phyloP scores from a whole-genome alignment of 495 filamentous ascomycete species.

The Penicillium cinerascens region DNA sequence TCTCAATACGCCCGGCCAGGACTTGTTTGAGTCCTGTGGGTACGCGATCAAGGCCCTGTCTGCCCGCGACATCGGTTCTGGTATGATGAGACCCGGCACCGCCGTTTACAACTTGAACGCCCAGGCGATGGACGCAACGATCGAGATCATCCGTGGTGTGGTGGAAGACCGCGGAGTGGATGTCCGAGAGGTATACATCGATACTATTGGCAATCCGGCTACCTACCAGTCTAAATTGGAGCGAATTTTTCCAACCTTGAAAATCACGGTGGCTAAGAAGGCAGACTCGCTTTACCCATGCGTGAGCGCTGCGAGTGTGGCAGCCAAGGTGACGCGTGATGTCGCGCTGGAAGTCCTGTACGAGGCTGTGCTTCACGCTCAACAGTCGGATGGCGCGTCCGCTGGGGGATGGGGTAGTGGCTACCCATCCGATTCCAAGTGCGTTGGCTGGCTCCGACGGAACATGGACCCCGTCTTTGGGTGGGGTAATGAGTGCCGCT shows the following conservation, averaged over 20 bases:
- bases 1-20: conserved; percentile 62
- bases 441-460: conserved; percentile 71
- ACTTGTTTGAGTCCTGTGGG: conserved; percentile 67
- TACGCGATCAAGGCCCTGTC: conserved; percentile 81
- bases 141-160: conserved; percentile 75
- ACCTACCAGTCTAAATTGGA: conserved; percentile 83
- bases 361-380: conserved; percentile 37
- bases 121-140: conserved; percentile 94
- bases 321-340: conserved; percentile 93
- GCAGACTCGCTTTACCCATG: conserved; percentile 91
- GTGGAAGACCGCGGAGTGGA: conserved; percentile 68
- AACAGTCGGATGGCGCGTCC: conserved; percentile 6
- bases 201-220: conserved; percentile 82
- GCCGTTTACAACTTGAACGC: conserved; percentile 88
- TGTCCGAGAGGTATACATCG: conserved; percentile 86
- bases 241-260: conserved; percentile 72
- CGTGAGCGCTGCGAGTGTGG: conserved; percentile 89
- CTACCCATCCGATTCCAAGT: conserved; percentile 85
- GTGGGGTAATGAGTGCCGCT: conserved; percentile 88
- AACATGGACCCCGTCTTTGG: conserved; percentile 94
- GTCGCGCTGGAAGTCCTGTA: conserved; percentile 77
- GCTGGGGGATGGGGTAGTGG: conserved; percentile 75
- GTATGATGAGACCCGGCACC: conserved; percentile 65
- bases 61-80: conserved; percentile 74
- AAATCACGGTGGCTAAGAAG: conserved; percentile 92